Percentiles rank a stretch among this genome's conserved stretches.
These are phyloP conservation scores for Fraxinus cuspidata DNA, from an alignment of 257 asterid genomes.

Conservation along the genomic window DNA sequence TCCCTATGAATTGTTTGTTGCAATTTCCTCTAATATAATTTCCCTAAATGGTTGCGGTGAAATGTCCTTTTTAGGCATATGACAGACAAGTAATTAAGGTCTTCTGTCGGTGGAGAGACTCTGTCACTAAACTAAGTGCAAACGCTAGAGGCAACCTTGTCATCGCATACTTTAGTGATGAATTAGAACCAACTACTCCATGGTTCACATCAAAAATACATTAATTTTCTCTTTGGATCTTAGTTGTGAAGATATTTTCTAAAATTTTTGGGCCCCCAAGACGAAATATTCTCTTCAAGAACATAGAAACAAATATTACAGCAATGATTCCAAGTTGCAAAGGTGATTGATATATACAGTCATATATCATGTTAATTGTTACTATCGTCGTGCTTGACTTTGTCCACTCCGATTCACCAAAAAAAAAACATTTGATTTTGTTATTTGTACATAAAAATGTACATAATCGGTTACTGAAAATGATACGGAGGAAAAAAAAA, in stretches of 20 bases:
- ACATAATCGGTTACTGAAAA: no score
- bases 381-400: not conserved
- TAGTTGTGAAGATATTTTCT: conserved; percentile 5
- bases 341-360: not conserved
- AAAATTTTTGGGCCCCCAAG: not conserved
- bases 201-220: not conserved
- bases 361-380: not conserved
- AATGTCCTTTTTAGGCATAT: not conserved
- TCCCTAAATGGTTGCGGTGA: not conserved
- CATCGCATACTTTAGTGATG: not conserved
- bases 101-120: not conserved
- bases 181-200: not conserved
- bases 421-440: no score
- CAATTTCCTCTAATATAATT: no score
- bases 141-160: not conserved
- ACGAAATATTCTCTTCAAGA: conserved; percentile 18
- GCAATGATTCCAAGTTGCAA: not conserved
- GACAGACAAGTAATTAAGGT: not conserved
- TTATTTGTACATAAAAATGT: no score
- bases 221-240: conserved; percentile 19
- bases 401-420: not conserved
- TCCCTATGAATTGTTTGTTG: no score
- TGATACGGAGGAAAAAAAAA: no score
- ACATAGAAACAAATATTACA: not conserved
- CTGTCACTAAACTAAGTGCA: not conserved